phyloP scores from a whole-genome alignment of 371 early-diverging fungal genomes.

The Mortierella sp. region DNA sequence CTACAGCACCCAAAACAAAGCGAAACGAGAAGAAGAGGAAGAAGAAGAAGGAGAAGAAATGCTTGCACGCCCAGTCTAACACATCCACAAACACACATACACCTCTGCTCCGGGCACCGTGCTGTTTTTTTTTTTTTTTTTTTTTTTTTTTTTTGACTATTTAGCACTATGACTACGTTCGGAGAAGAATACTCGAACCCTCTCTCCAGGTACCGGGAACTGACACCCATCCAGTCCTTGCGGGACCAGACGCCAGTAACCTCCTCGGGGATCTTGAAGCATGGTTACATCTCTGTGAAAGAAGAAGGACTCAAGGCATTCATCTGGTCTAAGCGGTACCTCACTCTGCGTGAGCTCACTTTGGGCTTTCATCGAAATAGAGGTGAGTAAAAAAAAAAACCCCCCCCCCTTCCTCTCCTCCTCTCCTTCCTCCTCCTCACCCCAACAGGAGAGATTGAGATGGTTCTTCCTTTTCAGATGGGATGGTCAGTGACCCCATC shows the following conservation, averaged over 20 bases:
- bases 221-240: conserved; percentile 41
- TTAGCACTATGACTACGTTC: conserved; percentile 23
- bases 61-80: too few relatives aligned
- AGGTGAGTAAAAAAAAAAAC: conserved; percentile 59
- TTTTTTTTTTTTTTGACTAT: too few relatives aligned
- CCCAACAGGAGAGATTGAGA: neutral
- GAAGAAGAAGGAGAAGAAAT: too few relatives aligned
- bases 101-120: too few relatives aligned
- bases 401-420: neutral
- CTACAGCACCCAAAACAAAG: too few relatives aligned
- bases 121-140: too few relatives aligned
- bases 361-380: conserved; percentile 94
- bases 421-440: too few relatives aligned
- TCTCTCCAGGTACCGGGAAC: conserved; percentile 37
- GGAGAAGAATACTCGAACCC: conserved; percentile 30
- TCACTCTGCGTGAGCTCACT: conserved; percentile 88
- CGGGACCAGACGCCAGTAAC: conserved; percentile 33
- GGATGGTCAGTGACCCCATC: neutral
- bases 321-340: conserved; percentile 94
- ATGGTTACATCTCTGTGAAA: conserved; percentile 86
- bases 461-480: neutral
- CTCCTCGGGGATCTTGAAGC: conserved; percentile 69
- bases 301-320: conserved; percentile 89
- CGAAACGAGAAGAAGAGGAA: too few relatives aligned
- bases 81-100: too few relatives aligned